Percentiles rank a stretch among this genome's conserved stretches.
Evolutionary conservation across 306 rosid species (phyloP).

Genomic region (Coriaria nepalensis): DNA sequence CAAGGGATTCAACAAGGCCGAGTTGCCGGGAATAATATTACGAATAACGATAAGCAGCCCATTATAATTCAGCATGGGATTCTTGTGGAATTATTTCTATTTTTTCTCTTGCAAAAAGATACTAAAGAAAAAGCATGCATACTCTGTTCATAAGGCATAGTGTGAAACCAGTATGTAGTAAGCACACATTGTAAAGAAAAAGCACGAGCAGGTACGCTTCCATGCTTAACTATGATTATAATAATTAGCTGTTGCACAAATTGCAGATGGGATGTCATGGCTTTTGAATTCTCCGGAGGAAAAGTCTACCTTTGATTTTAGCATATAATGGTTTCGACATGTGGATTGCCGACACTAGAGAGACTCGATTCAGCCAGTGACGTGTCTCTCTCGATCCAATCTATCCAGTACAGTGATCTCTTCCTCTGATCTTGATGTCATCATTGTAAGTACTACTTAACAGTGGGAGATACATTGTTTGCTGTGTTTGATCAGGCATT

Average conservation of each 20-base stretch:
- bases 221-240: too few species aligned
- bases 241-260: too few species aligned
- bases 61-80: slow-evolving; percentile 76
- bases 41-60: slow-evolving; percentile 34
- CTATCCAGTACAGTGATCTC: slow-evolving; percentile 16
- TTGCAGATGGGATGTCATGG: slow-evolving; percentile 74
- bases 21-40: slow-evolving; percentile 1
- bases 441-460: too few species aligned
- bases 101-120: too few species aligned
- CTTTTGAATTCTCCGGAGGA: slow-evolving; percentile 56
- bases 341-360: slow-evolving; percentile 81
- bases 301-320: slow-evolving; percentile 59
- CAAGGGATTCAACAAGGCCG: slow-evolving; percentile 74
- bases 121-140: too few species aligned
- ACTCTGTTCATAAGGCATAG: too few species aligned
- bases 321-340: slow-evolving; percentile 79
- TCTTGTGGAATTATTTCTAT: slow-evolving; percentile 35
- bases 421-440: too few species aligned
- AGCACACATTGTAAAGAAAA: too few species aligned
- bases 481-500: slow-evolving; percentile 24
- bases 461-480: too few species aligned
- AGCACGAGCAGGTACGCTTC: too few species aligned
- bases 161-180: too few species aligned
- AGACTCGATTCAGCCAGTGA: slow-evolving; percentile 60
- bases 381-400: slow-evolving; percentile 41